Evolutionary conservation across 2,329 filamentous ascomycete species (phyloP), one percentile per base, ranked within the genome.

Genomic region (Curvularia sp.): DNA sequence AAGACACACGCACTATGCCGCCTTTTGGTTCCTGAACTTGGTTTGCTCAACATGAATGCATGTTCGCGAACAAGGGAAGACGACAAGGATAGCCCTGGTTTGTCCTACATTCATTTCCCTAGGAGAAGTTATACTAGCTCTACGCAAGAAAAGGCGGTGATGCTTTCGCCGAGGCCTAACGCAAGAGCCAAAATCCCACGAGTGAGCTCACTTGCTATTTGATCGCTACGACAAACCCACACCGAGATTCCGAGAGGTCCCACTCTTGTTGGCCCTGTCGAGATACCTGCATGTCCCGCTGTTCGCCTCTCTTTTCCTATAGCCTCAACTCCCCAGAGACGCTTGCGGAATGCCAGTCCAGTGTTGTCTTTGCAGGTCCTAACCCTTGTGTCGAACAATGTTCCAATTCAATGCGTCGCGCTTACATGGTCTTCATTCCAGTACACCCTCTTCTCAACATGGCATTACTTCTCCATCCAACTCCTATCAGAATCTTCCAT

Each of bases 131-230:
- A 60, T 62, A 64, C 32, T 60, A 65, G 65, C 50, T 30, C 15
- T 21, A 34, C 42, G 46, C 51, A 50, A 51, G 39, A 47, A 55
- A 50, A 57, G 50, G 55, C 55, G 60, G 61, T 53, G 53, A 59
- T 73, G 67, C 67, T 73, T 73, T 69, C 71, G 70, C 68, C 67
- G 68, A 71, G 69, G 64, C 63, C 61, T 55, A 65, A 49, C 63
- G 49, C 61, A 60, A 49, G 46, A 63, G 64, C 68, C 67, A 66
- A 50, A 48, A 55, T 62, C 67, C 65, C 39, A 52, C 45, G 48
- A 52, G 55, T 65, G 66, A 67, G 52, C 25, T 47, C 45, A 19
- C 21, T 41, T 45, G 48, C 23, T 39, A 53, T 57, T 41, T 60
- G 46, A 53, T 42, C 39, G 51, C 38, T 42, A 3, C 27, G 36